Evolutionary conservation across 345 rosid species (phyloP).

Genomic region (Carallia pectinifolia): DNA sequence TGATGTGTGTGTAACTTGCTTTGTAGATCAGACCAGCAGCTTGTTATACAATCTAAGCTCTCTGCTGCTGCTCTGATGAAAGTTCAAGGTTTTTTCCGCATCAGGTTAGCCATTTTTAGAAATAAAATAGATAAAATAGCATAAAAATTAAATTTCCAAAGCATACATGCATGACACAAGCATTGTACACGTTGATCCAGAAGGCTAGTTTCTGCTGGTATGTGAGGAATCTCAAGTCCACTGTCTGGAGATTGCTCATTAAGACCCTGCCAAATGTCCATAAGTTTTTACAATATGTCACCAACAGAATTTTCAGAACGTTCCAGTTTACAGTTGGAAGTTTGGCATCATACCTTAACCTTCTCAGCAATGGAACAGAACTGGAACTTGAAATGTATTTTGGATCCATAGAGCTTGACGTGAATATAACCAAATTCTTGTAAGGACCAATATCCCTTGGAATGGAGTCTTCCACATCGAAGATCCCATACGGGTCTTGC

Average conservation of each 20-base stretch:
- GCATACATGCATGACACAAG: conserved; percentile 93
- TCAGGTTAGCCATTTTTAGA: conserved; percentile 11
- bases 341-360: conserved; percentile 58
- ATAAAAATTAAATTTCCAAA: not conserved
- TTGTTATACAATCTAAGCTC: not conserved
- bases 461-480: conserved; percentile 66
- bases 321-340: not conserved
- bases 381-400: conserved; percentile 84
- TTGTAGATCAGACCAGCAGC: conserved; percentile 7
- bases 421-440: conserved; percentile 82
- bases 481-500: conserved; percentile 84
- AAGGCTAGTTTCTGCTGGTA: conserved; percentile 84
- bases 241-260: conserved; percentile 68
- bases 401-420: conserved; percentile 70
- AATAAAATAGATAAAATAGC: not conserved
- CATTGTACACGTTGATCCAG: conserved; percentile 99
- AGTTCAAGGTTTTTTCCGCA: conserved; percentile 2
- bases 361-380: conserved; percentile 61
- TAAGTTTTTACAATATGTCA: not conserved
- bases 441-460: conserved; percentile 89
- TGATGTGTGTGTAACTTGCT: conserved; percentile 2
- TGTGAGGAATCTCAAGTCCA: conserved; percentile 60
- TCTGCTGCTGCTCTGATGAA: not conserved
- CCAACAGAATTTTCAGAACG: not conserved
- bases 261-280: conserved; percentile 47